phyloP scores from a whole-genome alignment of 2,329 filamentous ascomycete species.

The Colletotrichum neosansevieriae region DNA sequence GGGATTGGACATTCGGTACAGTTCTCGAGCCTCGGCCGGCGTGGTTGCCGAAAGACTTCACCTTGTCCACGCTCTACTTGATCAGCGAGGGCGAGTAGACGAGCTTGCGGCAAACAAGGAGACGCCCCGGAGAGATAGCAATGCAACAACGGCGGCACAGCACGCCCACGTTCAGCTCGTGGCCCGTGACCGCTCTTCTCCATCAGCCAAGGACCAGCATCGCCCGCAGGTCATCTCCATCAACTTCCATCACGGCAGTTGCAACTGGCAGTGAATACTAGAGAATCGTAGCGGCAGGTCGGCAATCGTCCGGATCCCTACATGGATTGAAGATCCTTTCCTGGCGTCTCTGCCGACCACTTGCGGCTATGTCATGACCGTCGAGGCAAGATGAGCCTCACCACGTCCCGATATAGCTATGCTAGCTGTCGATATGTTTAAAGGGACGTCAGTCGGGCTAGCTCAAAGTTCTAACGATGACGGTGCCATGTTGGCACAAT shows the following conservation, averaged over 20 bases:
- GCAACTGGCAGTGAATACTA: conserved; percentile 8
- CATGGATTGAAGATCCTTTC: background rate
- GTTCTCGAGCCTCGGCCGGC: background rate
- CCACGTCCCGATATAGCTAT: conserved; percentile 1
- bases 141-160: conserved; percentile 15
- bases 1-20: background rate
- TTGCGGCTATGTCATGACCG: background rate
- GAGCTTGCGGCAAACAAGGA: conserved; percentile 9
- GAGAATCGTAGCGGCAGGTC: conserved; percentile 2
- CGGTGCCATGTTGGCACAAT: conserved; percentile 12
- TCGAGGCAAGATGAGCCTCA: background rate
- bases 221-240: conserved; percentile 19
- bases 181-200: conserved; percentile 16
- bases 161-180: background rate
- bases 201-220: conserved; percentile 27
- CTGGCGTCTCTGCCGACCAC: background rate
- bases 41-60: conserved; percentile 1
- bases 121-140: conserved; percentile 7
- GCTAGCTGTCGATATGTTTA: background rate
- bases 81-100: conserved; percentile 26
- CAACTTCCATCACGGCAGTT: conserved; percentile 18
- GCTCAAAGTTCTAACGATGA: conserved; percentile 21
- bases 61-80: conserved; percentile 11
- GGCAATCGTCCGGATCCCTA: conserved; percentile 20
- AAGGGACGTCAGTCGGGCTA: background rate